A percentile compares a stretch with the other conserved stretches of the same genome.
phyloP scores from a whole-genome alignment of 331 rosid genomes.

The Quercus tomentella region DNA sequence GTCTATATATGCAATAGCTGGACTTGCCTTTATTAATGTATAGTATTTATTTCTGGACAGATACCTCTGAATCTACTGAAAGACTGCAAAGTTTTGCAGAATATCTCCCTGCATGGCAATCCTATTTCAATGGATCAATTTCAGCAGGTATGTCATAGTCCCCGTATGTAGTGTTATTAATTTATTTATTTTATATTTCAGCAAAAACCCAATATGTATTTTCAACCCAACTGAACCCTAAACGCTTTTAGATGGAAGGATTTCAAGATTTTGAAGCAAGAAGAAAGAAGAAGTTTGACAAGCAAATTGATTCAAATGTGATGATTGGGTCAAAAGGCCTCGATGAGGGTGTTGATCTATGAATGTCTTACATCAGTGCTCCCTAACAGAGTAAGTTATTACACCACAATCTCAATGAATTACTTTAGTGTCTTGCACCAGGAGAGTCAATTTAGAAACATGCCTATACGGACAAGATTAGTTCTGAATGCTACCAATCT shows the following conservation, averaged over 20 bases:
- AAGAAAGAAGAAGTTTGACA: conserved; percentile 93
- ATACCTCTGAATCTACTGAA: conserved; percentile 72
- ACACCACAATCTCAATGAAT: not conserved
- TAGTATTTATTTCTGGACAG: conserved; percentile 34
- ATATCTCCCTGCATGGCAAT: conserved; percentile 82
- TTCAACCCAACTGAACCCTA: conserved; percentile 11
- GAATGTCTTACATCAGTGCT: conserved; percentile 15
- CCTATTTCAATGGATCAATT: conserved; percentile 96
- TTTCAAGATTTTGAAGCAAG: conserved; percentile 93
- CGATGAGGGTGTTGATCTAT: conserved; percentile 89
- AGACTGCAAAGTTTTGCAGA: conserved; percentile 91
- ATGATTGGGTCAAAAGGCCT: conserved; percentile 95
- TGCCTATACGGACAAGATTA: not conserved
- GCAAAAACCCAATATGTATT: conserved; percentile 5
- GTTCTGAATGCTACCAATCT: not conserved
- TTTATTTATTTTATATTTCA: not conserved
- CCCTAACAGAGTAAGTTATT: not conserved
- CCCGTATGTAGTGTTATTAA: not conserved
- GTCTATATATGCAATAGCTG: not conserved
- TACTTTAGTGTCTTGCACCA: not conserved
- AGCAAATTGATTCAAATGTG: conserved; percentile 91
- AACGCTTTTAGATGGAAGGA: conserved; percentile 66
- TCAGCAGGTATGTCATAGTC: conserved; percentile 62
- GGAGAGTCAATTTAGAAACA: not conserved
- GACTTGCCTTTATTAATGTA: conserved; percentile 3